These are phyloP conservation scores for Brassica cretica DNA, from an alignment of 345 rosid species.

Conservation along the genomic window DNA sequence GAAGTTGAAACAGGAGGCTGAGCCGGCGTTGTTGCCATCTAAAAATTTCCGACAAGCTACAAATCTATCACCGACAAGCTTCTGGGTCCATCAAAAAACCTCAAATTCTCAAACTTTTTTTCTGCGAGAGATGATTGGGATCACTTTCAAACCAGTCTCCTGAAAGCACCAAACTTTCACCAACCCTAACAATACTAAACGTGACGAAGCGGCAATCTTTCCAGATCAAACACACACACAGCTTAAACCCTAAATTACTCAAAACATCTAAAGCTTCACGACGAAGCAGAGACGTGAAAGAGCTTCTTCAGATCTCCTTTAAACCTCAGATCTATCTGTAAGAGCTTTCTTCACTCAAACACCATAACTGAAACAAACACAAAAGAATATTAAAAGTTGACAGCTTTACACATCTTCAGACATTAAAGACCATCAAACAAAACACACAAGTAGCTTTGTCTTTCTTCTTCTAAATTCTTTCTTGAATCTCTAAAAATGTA, in stretches of 20 bases:
- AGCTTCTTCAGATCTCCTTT: not conserved
- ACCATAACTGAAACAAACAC: not conserved
- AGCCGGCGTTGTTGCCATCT: not conserved
- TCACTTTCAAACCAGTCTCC: not conserved
- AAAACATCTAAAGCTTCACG: not conserved
- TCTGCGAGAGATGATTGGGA: not conserved
- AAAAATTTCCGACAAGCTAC: not conserved
- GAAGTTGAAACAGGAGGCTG: not conserved
- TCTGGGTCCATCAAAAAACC: not conserved
- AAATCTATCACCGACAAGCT: conserved; percentile 2
- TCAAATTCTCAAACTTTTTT: not conserved
- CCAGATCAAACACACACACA: conserved; percentile 2
- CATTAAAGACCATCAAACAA: not conserved
- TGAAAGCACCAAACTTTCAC: conserved; percentile 3
- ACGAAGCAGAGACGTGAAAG: not conserved
- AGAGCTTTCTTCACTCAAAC: not conserved
- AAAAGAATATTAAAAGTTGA: not conserved
- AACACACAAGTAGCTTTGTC: not conserved
- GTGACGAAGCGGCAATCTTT: conserved; percentile 4
- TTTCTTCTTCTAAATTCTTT: not conserved
- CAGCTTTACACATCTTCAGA: not conserved
- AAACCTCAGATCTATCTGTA: not conserved
- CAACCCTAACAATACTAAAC: not conserved
- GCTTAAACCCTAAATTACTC: not conserved
- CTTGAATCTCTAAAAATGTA: not conserved